These are phyloP conservation scores for Aspergillus ustus DNA, from an alignment of 2,329 filamentous ascomycete species.

Conservation along the genomic window DNA sequence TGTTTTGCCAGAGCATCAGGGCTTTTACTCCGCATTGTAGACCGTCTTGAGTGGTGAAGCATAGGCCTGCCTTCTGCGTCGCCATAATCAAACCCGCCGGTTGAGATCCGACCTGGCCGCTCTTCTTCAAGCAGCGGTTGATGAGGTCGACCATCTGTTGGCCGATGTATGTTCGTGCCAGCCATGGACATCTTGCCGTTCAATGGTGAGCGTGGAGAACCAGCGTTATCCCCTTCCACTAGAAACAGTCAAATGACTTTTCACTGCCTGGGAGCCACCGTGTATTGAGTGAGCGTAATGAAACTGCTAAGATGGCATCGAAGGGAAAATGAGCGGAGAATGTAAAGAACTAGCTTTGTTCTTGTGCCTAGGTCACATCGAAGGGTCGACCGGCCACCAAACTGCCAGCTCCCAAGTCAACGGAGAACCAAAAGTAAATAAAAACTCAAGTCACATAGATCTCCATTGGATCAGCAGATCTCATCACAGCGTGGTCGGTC, in stretches of 20 bases:
- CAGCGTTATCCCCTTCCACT: conserved; percentile 38
- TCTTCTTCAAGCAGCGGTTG: conserved; percentile 60
- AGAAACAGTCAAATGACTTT: conserved; percentile 30
- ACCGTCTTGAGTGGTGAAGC: conserved; percentile 58
- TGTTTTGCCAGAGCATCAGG: conserved; percentile 66
- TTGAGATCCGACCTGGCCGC: conserved; percentile 42
- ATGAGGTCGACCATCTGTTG: conserved; percentile 54
- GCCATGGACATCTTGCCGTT: conserved; percentile 51
- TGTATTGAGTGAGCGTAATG: conserved; percentile 21
- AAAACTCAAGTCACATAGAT: background rate
- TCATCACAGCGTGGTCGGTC: background rate
- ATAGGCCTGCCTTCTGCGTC: conserved; percentile 42
- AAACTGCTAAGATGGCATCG: background rate
- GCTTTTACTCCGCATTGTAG: conserved; percentile 77
- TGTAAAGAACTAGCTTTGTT: background rate
- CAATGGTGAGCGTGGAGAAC: conserved; percentile 42
- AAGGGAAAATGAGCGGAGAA: conserved; percentile 3
- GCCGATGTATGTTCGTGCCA: conserved; percentile 54
- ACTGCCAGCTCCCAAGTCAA: conserved; percentile 6
- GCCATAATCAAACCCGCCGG: conserved; percentile 32
- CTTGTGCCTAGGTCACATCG: background rate
- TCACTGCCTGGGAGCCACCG: conserved; percentile 38
- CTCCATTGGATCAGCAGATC: conserved; percentile 9
- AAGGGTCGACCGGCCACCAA: background rate
- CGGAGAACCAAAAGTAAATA: conserved; percentile 9